Evolutionary conservation across 2,329 filamentous ascomycete species (phyloP).

Genomic region (Trichoderma koningiopsis): DNA sequence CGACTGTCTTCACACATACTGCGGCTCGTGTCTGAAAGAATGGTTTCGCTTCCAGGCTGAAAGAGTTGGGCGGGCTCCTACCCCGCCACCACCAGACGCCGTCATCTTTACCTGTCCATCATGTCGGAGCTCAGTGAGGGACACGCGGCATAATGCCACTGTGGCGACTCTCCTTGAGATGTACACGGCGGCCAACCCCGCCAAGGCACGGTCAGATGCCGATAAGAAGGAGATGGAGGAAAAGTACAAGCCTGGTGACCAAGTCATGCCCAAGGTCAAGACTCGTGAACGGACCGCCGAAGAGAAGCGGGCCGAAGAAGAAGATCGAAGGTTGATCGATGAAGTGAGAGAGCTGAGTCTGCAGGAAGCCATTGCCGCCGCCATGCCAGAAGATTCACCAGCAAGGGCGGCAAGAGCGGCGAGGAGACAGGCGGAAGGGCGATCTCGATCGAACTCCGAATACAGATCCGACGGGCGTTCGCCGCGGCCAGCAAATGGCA

Average conservation of each 20-base stretch:
- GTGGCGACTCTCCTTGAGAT: conserved; percentile 89
- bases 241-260: conserved; percentile 80
- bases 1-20: conserved; percentile 94
- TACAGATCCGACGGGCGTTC: conserved; percentile 37
- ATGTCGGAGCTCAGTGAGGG: conserved; percentile 83
- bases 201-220: conserved; percentile 65
- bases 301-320: conserved; percentile 59
- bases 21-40: conserved; percentile 90
- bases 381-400: background rate
- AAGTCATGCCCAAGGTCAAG: conserved; percentile 68
- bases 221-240: conserved; percentile 77
- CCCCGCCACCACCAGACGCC: conserved; percentile 51
- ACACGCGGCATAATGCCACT: conserved; percentile 86
- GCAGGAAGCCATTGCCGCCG: conserved; percentile 58
- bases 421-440: conserved; percentile 38
- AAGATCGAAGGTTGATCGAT: conserved; percentile 70
- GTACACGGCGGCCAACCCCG: conserved; percentile 78
- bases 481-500: conserved; percentile 32
- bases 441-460: conserved; percentile 38
- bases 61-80: conserved; percentile 54
- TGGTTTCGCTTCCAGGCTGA: conserved; percentile 86
- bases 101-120: conserved; percentile 82
- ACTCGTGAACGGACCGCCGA: conserved; percentile 54
- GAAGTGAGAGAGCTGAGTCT: conserved; percentile 75
- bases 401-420: conserved; percentile 30